A percentile compares a stretch with the other conserved stretches of the same genome.
phyloP scores from a whole-genome alignment of 495 filamentous ascomycete species.

The Friedmanniomyces endolithicus region DNA sequence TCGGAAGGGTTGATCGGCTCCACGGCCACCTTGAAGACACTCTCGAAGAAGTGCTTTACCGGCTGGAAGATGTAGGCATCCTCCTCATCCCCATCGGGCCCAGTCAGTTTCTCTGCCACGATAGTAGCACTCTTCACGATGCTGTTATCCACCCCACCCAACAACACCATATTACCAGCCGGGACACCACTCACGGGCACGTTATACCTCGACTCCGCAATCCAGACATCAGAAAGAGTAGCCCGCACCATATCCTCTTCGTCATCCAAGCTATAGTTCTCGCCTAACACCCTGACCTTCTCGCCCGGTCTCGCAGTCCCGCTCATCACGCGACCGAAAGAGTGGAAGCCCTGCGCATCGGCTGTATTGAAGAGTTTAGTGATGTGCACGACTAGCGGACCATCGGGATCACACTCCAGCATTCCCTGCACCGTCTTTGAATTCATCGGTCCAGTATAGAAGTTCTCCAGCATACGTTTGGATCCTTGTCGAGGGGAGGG shows the following conservation, averaged over 20 bases:
- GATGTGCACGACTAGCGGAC: constrained; percentile 77
- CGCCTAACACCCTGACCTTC: constrained; percentile 82
- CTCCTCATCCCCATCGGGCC: constrained; percentile 46
- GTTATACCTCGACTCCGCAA: constrained; percentile 88
- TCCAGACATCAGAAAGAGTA: constrained; percentile 81
- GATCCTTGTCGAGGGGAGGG: constrained; percentile 79
- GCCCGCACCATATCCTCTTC: constrained; percentile 93
- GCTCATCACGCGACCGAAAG: constrained; percentile 87
- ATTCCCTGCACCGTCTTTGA: constrained; percentile 72
- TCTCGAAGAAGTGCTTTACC: constrained; percentile 88
- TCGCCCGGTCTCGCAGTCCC: constrained; percentile 72
- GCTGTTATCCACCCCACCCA: constrained; percentile 90
- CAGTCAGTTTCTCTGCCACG: constrained; percentile 61
- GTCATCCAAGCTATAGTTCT: constrained; percentile 91
- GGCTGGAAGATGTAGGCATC: constrained; percentile 92
- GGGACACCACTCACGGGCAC: constrained; percentile 83
- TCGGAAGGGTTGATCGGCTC: constrained; percentile 98
- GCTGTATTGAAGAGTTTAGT: constrained; percentile 83
- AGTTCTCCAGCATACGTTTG: constrained; percentile 59
- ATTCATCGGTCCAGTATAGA: constrained; percentile 93
- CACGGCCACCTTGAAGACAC: constrained; percentile 93
- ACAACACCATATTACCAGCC: constrained; percentile 86
- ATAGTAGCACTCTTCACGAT: constrained; percentile 97
- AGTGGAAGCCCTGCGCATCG: constrained; percentile 77
- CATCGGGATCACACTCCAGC: constrained; percentile 71